phyloP scores from a whole-genome alignment of 2,329 filamentous ascomycete genomes.

The Paramyrothecium roridum region DNA sequence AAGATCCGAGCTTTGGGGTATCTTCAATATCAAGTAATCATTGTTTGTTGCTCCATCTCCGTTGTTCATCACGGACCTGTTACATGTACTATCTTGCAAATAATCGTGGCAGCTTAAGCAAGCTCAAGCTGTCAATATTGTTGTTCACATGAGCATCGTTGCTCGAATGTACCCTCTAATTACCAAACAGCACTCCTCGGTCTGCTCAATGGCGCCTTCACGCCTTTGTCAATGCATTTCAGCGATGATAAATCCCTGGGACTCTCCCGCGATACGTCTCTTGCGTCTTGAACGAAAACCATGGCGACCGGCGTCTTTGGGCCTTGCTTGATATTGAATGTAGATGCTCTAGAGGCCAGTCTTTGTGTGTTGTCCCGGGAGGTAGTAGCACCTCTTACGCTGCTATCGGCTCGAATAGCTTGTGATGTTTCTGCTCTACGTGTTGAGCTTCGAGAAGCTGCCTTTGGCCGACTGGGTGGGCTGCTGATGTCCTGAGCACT shows the following conservation, averaged over 20 bases:
- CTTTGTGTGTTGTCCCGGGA: neutral
- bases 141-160: conserved; percentile 7
- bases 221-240: conserved; percentile 10
- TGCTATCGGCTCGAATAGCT: neutral
- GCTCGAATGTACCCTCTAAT: neutral
- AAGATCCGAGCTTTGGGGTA: no score
- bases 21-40: no score
- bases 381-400: neutral
- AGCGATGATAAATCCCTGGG: conserved; percentile 8
- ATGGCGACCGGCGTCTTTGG: conserved; percentile 17
- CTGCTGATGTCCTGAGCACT: neutral
- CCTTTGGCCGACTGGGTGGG: neutral
- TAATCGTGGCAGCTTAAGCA: neutral
- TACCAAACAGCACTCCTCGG: conserved; percentile 14
- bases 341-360: neutral
- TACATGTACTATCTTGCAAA: no score
- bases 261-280: neutral
- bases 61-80: no score
- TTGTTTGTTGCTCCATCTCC: no score
- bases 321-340: conserved; percentile 4
- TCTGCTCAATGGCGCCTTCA: conserved; percentile 3
- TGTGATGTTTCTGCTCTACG: neutral
- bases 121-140: neutral
- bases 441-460: neutral
- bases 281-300: conserved; percentile 9